Conservation (phyloP, 768 basidiomycete genomes). For the Suillus occidentalis region DNA sequence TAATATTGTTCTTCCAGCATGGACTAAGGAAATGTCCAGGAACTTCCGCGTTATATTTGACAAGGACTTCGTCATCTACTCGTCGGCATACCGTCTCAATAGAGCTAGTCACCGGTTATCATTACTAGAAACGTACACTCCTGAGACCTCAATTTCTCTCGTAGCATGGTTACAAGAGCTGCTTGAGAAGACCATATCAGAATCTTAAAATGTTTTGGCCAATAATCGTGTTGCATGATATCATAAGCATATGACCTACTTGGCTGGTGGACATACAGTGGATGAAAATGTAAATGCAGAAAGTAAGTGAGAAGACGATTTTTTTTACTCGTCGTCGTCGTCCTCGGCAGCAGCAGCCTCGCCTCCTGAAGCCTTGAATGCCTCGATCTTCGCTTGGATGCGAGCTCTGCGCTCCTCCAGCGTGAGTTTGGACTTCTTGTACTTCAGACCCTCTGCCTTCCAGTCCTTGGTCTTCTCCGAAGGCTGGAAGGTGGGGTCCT, state of each 20-base stretch:
- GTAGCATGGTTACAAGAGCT: conserved; percentile 56
- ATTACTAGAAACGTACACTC: conserved; percentile 41
- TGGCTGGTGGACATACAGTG: conserved; percentile 16
- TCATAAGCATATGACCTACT: conserved; percentile 20
- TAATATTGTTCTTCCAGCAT: background rate
- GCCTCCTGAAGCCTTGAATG: conserved; percentile 73
- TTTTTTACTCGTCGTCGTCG: conserved; percentile 54
- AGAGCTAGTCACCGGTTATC: conserved; percentile 42
- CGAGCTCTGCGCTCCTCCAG: conserved; percentile 73
- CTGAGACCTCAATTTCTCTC: conserved; percentile 36
- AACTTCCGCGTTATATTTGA: conserved; percentile 63
- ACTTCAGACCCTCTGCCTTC: conserved; percentile 81
- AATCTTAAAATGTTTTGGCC: conserved; percentile 16
- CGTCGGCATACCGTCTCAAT: conserved; percentile 57
- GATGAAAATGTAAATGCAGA: background rate
- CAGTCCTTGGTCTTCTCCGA: conserved; percentile 89
- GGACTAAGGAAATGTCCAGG: conserved; percentile 35
- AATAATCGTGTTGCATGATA: conserved; percentile 16
- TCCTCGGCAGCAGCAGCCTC: conserved; percentile 40
- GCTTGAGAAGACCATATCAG: conserved; percentile 40
- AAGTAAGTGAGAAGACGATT: conserved; percentile 6
- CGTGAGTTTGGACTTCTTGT: conserved; percentile 67
- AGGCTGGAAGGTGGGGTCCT: conserved; percentile 88
- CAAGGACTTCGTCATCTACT: conserved; percentile 50
- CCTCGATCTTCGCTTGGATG: conserved; percentile 87